phyloP scores from a whole-genome alignment of 768 basidiomycete species.

The Termitomyces heimii region DNA sequence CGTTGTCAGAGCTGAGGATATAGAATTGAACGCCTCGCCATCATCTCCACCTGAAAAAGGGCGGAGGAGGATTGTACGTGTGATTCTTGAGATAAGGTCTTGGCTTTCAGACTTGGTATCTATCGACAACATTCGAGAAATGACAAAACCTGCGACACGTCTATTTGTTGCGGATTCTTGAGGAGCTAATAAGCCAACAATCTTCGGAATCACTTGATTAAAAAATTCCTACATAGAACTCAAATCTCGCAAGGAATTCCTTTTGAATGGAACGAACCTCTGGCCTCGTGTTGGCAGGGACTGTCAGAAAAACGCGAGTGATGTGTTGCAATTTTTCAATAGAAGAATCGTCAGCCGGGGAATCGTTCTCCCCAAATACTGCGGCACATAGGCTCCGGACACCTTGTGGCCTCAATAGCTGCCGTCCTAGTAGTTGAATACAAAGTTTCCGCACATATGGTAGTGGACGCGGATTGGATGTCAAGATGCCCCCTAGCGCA shows the following conservation, averaged over 20 bases:
- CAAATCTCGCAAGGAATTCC: background rate
- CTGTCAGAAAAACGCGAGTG: conserved; percentile 53
- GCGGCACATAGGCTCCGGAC: conserved; percentile 64
- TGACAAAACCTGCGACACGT: conserved; percentile 60
- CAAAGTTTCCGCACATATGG: conserved; percentile 54
- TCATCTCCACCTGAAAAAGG: conserved; percentile 32
- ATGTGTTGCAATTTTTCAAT: conserved; percentile 73
- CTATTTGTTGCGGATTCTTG: conserved; percentile 38
- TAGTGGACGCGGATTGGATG: conserved; percentile 35
- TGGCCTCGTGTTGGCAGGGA: conserved; percentile 49
- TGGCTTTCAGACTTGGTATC: conserved; percentile 23
- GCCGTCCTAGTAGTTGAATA: conserved; percentile 58
- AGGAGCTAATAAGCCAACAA: conserved; percentile 44
- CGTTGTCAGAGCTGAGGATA: conserved; percentile 33
- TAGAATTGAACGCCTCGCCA: background rate
- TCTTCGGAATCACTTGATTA: conserved; percentile 42
- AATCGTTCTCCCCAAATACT: conserved; percentile 60
- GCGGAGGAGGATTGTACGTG: conserved; percentile 45
- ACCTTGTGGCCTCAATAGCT: conserved; percentile 66
- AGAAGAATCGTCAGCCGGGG: conserved; percentile 40
- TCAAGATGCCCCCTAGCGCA: conserved; percentile 56
- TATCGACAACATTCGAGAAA: conserved; percentile 57
- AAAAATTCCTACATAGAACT: conserved; percentile 53
- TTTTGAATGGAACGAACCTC: conserved; percentile 37
- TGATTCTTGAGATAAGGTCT: conserved; percentile 25